phyloP scores from a whole-genome alignment of 192 early-diverging fungal species.

The Coemansia sp. region DNA sequence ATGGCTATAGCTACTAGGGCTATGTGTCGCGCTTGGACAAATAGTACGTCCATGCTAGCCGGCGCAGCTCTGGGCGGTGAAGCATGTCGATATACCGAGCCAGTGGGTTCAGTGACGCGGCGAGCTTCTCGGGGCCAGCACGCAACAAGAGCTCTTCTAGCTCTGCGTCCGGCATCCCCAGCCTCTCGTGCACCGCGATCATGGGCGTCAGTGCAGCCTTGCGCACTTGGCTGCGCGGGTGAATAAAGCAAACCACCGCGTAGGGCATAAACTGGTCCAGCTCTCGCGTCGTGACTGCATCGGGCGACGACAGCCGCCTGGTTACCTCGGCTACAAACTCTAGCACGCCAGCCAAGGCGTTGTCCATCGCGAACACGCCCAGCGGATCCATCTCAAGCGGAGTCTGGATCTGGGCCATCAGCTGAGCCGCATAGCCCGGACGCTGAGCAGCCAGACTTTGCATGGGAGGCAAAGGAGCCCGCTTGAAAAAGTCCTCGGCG shows the following conservation, averaged over 20 bases:
- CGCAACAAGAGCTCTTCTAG: slow-evolving; percentile 44
- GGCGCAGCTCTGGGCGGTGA: slow-evolving; percentile 43
- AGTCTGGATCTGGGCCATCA: slow-evolving; percentile 16
- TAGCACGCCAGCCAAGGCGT: slow-evolving; percentile 52
- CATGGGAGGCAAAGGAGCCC: slow-evolving; percentile 38
- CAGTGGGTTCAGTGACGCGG: slow-evolving; percentile 32
- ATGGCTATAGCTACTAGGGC: too few species aligned
- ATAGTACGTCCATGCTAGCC: slow-evolving; percentile 40
- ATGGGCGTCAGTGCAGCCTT: slow-evolving; percentile 50
- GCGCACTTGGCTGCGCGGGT: slow-evolving; percentile 55
- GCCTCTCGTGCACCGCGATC: slow-evolving; percentile 30
- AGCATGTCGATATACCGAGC: slow-evolving; percentile 36
- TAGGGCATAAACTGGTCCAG: slow-evolving; percentile 49
- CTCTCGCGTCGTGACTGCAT: slow-evolving; percentile 22
- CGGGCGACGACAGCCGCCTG: slow-evolving; percentile 25
- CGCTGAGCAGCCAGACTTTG: slow-evolving; percentile 9
- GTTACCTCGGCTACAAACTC: slow-evolving; percentile 51
- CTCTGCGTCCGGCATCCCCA: slow-evolving; percentile 26
- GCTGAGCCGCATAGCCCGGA: slow-evolving; percentile 27
- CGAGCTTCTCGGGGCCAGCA: slow-evolving; percentile 20
- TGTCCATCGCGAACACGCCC: slow-evolving; percentile 53
- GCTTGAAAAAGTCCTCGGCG: slow-evolving; percentile 46
- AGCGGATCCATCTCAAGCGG: slow-evolving; percentile 37
- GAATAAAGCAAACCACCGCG: slow-evolving; percentile 33
- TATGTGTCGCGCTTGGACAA: slow-evolving; percentile 11